Evolutionary conservation across 2,329 filamentous ascomycete species (phyloP), one percentile per base, ranked within the genome.

Genomic region (Tolypocladium ovalisporum): DNA sequence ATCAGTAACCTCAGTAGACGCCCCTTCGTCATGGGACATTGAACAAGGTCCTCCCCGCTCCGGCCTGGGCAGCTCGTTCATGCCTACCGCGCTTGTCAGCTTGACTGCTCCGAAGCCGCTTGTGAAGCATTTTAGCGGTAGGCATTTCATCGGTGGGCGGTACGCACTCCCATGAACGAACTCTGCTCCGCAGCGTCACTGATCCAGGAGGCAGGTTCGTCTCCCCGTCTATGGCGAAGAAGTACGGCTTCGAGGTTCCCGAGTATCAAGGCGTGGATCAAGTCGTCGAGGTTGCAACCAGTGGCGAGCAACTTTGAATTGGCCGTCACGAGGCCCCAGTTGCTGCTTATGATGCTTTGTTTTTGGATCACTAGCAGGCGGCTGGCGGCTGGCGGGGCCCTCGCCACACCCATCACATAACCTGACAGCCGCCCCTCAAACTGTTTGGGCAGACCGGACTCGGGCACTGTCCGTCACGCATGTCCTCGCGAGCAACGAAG

Each of bases 21-120:
- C 90, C 8, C 94, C 94, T 1, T 96, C 90, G 36, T 94, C 89
- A 1, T 99, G 94, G 94, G 85, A 94, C 70, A 95, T 99, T 57
- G 89, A 96, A 67, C 77, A 79, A 13, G 94, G 94, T 0, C 93
- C 93, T 10, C 91, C 92, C 13, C 75, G 78, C 55, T 82, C 85
- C 1, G 93, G 90, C 0, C 80, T 89, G 0, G 93, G 91, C 1
- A 87, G 86, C 65, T 84, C 79, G 5, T 97, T 96, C 67, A 85
- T 89, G 75, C 94, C 94, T 62, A 77, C 80, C 37, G 85, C 86
- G 24, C 76, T 99, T 58, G 85, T 99, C 63, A 96, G 90, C 69
- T 76, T 99, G 67, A 96, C 93, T 53, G 94, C 94, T 12, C 91
- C 94, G 3, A 99, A 99, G 74, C 93, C 93, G 8, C 76, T 96